These are phyloP conservation scores for Colletotrichum sp. DNA, from an alignment of 2,329 filamentous ascomycete species.

Conservation along the genomic window DNA sequence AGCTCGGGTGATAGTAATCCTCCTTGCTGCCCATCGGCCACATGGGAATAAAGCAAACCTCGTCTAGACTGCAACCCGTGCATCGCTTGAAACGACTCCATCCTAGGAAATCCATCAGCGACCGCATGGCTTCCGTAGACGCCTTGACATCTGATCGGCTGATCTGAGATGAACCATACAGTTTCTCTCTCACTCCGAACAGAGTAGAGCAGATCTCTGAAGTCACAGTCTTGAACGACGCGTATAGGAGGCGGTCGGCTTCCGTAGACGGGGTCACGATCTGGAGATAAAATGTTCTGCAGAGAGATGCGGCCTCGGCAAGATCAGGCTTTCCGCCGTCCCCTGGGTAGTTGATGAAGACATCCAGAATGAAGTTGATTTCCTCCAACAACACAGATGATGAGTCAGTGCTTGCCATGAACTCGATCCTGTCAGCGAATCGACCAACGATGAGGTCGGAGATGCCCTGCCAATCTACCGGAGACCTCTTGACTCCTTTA, in stretches of 20 bases:
- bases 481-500: not conserved
- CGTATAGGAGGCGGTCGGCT: conserved; percentile 40
- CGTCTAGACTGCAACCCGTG: conserved; percentile 52
- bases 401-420: conserved; percentile 31
- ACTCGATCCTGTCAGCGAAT: conserved; percentile 57
- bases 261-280: conserved; percentile 27
- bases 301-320: conserved; percentile 41
- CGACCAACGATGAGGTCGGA: conserved; percentile 65
- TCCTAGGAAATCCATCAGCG: conserved; percentile 52
- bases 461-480: conserved; percentile 64
- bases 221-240: conserved; percentile 37
- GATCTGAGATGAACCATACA: not conserved
- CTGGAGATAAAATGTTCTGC: conserved; percentile 45
- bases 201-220: conserved; percentile 32
- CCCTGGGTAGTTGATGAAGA: conserved; percentile 41
- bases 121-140: conserved; percentile 15
- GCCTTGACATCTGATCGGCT: not conserved
- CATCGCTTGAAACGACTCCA: conserved; percentile 68
- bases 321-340: conserved; percentile 31
- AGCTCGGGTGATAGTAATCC: conserved; percentile 48
- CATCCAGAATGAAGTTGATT: conserved; percentile 37
- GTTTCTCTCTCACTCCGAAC: not conserved
- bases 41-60: conserved; percentile 66
- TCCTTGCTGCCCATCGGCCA: conserved; percentile 63
- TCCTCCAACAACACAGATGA: conserved; percentile 23